Percentiles rank a stretch among this genome's conserved stretches.
phyloP scores from a whole-genome alignment of 2,329 filamentous ascomycete genomes.

The Colletotrichum agaves region DNA sequence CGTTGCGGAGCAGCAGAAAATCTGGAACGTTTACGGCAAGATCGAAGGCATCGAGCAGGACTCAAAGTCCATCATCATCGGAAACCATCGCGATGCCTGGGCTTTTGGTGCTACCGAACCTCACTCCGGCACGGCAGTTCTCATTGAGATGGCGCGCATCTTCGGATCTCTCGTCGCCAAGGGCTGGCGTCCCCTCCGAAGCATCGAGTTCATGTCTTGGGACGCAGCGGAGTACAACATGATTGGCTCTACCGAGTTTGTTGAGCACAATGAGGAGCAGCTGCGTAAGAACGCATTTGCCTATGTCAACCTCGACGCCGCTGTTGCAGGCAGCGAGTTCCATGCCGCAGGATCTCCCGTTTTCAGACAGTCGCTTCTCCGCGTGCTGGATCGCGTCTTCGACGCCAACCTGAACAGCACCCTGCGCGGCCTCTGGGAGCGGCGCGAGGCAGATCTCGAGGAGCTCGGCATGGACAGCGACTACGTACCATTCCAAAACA shows the following conservation, averaged over 20 bases:
- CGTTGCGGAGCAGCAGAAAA: slow-evolving; percentile 81
- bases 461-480: slow-evolving; percentile 80
- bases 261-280: slow-evolving; percentile 82
- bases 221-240: slow-evolving; percentile 94
- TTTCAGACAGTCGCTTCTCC: slow-evolving; percentile 76
- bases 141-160: slow-evolving; percentile 88
- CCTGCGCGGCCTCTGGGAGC: slow-evolving; percentile 81
- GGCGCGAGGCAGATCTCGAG: slow-evolving; percentile 68
- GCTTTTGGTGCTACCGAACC: slow-evolving; percentile 88
- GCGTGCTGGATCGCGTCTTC: slow-evolving; percentile 77
- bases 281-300: slow-evolving; percentile 81
- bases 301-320: slow-evolving; percentile 92
- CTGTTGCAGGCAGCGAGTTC: slow-evolving; percentile 80
- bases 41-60: slow-evolving; percentile 87
- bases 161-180: slow-evolving; percentile 80
- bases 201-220: slow-evolving; percentile 97
- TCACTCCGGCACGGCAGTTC: slow-evolving; percentile 87
- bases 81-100: slow-evolving; percentile 94
- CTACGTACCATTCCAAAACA: slow-evolving; percentile 89
- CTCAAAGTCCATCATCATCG: slow-evolving; percentile 86
- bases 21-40: slow-evolving; percentile 91
- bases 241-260: slow-evolving; percentile 93
- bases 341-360: slow-evolving; percentile 83
- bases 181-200: slow-evolving; percentile 92
- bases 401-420: slow-evolving; percentile 80